Conservation (phyloP, 2,329 filamentous ascomycete genomes). For the Aspergillus sp. region DNA sequence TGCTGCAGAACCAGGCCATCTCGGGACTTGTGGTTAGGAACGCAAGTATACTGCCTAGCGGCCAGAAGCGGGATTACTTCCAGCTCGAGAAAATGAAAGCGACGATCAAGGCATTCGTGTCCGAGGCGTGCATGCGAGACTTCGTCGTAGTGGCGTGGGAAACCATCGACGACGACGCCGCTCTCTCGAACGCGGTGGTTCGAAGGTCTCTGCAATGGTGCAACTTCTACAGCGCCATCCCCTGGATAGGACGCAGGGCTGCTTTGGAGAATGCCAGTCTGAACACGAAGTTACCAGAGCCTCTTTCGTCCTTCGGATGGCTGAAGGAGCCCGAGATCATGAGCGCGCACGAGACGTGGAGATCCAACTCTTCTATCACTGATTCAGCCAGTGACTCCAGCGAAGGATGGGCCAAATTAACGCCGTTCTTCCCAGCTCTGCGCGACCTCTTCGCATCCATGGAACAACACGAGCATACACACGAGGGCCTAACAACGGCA, state of each 20-base stretch:
- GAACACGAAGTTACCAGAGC: slow-evolving; percentile 35
- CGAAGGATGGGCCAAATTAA: slow-evolving; percentile 28
- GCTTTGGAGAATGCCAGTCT: slow-evolving; percentile 38
- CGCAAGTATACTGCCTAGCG: slow-evolving; percentile 41
- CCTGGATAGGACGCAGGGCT: slow-evolving; percentile 43
- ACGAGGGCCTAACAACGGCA: slow-evolving; percentile 8
- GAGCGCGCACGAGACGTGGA: slow-evolving; percentile 45
- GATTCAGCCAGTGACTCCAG: slow-evolving; percentile 11
- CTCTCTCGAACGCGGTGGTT: slow-evolving; percentile 42
- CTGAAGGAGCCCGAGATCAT: slow-evolving; percentile 48
- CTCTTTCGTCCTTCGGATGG: slow-evolving; percentile 49
- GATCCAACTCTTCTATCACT: slow-evolving; percentile 29
- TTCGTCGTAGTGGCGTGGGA: slow-evolving; percentile 49
- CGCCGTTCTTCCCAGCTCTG: slow-evolving; percentile 27
- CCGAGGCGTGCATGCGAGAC: slow-evolving; percentile 46
- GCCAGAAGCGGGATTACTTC: slow-evolving; percentile 47
- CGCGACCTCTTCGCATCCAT: slow-evolving; percentile 26
- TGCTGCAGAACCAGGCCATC: slow-evolving; percentile 35
- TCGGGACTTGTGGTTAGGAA: slow-evolving; percentile 43
- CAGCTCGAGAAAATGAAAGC: slow-evolving; percentile 42
- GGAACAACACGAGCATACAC: slow-evolving; percentile 13
- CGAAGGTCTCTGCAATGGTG: slow-evolving; percentile 48
- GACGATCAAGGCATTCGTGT: slow-evolving; percentile 47
- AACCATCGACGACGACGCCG: slow-evolving; percentile 40
- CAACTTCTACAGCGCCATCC: slow-evolving; percentile 47